phyloP scores from a whole-genome alignment of 108 stramenopile species.

The Conticribra weissflogii region DNA sequence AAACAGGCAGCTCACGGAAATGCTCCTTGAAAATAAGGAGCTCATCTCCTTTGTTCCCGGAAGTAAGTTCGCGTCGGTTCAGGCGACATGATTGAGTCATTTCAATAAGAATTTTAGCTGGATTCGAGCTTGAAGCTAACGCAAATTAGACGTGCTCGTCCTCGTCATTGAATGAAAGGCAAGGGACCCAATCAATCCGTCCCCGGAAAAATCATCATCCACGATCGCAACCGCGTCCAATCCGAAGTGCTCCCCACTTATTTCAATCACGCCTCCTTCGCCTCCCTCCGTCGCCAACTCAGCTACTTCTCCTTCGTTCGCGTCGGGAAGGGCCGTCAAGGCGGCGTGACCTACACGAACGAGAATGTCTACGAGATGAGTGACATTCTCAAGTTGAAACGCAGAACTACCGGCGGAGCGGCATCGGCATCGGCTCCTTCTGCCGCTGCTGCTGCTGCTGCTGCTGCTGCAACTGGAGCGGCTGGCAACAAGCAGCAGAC shows the following conservation, averaged over 20 bases:
- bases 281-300: conserved; percentile 84
- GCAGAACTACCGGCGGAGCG: conserved; percentile 35
- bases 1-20: conserved; percentile 75
- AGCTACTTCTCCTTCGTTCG: conserved; percentile 87
- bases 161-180: too few species aligned
- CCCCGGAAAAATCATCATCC: conserved; percentile 73
- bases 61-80: conserved; percentile 33
- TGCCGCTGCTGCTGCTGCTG: not conserved
- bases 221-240: conserved; percentile 80
- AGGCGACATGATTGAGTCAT: conserved; percentile 6
- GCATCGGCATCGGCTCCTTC: not conserved
- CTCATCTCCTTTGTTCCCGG: conserved; percentile 76
- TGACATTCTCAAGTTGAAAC: conserved; percentile 78
- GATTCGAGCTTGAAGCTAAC: too few species aligned
- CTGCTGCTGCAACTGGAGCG: too few species aligned
- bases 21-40: conserved; percentile 75
- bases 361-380: conserved; percentile 67
- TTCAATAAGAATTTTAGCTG: too few species aligned
- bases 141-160: too few species aligned
- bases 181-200: conserved; percentile 14
- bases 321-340: conserved; percentile 67
- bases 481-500: too few species aligned
- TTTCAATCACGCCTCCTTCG: conserved; percentile 87
- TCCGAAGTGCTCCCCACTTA: conserved; percentile 74
- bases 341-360: conserved; percentile 78